Evolutionary conservation across 1,139 yeast genomes (phyloP), one percentile per base, ranked within the genome.

Genomic region (Hansenula lynferdii): DNA sequence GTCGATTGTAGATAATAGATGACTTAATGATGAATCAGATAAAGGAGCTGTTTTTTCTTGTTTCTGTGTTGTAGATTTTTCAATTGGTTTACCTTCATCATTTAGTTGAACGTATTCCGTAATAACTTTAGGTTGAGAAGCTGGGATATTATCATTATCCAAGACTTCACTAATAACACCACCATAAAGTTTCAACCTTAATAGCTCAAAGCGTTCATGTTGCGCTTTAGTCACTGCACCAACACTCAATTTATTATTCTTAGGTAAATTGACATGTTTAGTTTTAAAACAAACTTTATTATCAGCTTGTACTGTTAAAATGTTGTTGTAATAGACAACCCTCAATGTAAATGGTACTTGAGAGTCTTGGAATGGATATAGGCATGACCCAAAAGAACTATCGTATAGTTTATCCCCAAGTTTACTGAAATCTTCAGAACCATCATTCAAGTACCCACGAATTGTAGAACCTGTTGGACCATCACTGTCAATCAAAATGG

Each of bases 211-310:
- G 27, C 69, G 65, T 53, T 82, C 90, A 31, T 58, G 53, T 30
- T 54, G 45, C 35, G 51, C 30, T 37, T 51, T 56, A 58, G 71
- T 42, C 65, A 70, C 43, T 55, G 80, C 83, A 24, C 79, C 64
- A 5, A 77, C 60, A 41, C 87, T 87, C 38, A 82, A 49, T 39
- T 60, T 65, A 42, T 66, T 67, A 29, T 68, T 60, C 6, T 59
- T 54, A 27, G 71, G 72, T 18, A 78, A 53, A 20, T 57, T 51
- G 30, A 83, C 63, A 39, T 72, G 58, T 43, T 75, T 72, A 0
- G 89, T 80, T 54, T 78, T 79, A 60, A 83, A 77, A 54, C 89
- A 79, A 40, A 84, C 65, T 49, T 74, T 77, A 54, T 84, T 84
- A 56, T 84, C 87, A 33, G 81, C 61, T 48, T 84, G 87, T 15